A percentile compares a stretch with the other conserved stretches of the same genome.
These are phyloP conservation scores for Tulasnella sp. DNA, from an alignment of 768 basidiomycete genomes.

Conservation along the genomic window DNA sequence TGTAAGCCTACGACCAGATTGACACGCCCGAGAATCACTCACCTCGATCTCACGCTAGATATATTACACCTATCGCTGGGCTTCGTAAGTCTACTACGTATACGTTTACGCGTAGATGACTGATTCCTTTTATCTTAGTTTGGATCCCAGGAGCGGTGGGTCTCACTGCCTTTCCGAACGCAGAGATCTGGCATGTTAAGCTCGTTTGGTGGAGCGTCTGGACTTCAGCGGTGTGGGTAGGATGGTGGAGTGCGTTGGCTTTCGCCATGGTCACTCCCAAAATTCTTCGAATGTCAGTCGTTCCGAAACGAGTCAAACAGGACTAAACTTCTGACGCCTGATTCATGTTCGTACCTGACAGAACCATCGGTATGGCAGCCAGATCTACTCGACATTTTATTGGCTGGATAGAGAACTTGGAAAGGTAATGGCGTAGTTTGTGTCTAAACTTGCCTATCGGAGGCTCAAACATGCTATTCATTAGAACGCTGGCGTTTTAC, in stretches of 20 bases:
- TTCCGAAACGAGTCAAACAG: no score
- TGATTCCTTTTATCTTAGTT: constrained; percentile 20
- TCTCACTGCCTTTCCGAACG: constrained; percentile 40
- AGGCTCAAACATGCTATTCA: constrained; percentile 16
- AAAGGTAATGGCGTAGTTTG: constrained; percentile 35
- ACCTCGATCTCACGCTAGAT: constrained; percentile 15
- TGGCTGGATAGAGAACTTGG: constrained; percentile 60
- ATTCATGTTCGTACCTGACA: constrained; percentile 37
- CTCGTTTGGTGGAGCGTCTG: constrained; percentile 78
- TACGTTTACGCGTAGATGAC: not conserved
- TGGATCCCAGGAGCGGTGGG: constrained; percentile 48
- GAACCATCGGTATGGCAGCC: constrained; percentile 61
- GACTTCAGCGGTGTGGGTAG: constrained; percentile 68
- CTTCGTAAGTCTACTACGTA: constrained; percentile 8
- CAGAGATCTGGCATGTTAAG: constrained; percentile 49
- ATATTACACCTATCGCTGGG: constrained; percentile 26
- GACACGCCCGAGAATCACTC: not conserved
- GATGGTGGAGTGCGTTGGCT: constrained; percentile 73
- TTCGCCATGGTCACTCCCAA: constrained; percentile 32
- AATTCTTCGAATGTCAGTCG: constrained; percentile 11
- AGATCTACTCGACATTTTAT: constrained; percentile 63
- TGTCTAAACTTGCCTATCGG: not conserved
- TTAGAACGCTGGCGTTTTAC: constrained; percentile 52
- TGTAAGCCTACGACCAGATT: constrained; percentile 23
- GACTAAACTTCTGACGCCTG: no score